Percentiles rank a stretch among this genome's conserved stretches.
These are phyloP conservation scores for Agastache rugosa DNA, from an alignment of 257 asterid genomes.

Conservation along the genomic window DNA sequence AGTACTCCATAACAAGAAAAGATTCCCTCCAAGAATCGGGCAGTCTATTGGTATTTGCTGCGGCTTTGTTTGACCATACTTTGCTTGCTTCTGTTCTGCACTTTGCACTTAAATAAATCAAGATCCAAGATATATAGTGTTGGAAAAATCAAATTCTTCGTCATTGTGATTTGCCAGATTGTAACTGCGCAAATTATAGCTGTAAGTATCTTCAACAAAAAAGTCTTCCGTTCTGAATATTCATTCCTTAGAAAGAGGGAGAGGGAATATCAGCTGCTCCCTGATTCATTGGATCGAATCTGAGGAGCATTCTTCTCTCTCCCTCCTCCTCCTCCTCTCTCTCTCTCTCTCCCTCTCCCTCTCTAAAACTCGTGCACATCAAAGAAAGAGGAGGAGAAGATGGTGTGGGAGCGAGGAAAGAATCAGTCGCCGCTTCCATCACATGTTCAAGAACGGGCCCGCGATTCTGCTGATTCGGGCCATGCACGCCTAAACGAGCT, in stretches of 20 bases:
- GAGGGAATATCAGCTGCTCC: neutral
- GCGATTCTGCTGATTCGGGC: conserved; percentile 64
- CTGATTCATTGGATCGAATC: conserved; percentile 9
- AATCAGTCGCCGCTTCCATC: conserved; percentile 43
- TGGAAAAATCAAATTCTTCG: no score
- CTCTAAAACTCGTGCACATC: conserved; percentile 18
- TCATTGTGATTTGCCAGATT: conserved; percentile 23
- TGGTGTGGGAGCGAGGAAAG: conserved; percentile 49
- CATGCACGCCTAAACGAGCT: conserved; percentile 86
- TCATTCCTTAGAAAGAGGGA: conserved; percentile 16
- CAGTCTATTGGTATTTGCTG: neutral
- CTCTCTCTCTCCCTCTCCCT: conserved; percentile 26
- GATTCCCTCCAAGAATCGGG: neutral
- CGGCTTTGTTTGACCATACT: conserved; percentile 7
- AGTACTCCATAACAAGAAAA: neutral
- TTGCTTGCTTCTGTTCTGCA: neutral
- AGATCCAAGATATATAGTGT: neutral
- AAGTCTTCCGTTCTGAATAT: conserved; percentile 25
- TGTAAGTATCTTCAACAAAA: neutral
- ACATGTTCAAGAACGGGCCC: conserved; percentile 36
- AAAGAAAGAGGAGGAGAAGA: conserved; percentile 27
- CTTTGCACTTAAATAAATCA: neutral
- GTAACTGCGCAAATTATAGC: neutral
- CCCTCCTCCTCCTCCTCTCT: neutral
- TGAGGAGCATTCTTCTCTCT: neutral